Evolutionary conservation across 192 early-diverging fungal genomes (phyloP), one percentile per base, ranked within the genome.

Genomic region (Podochytrium sp.): DNA sequence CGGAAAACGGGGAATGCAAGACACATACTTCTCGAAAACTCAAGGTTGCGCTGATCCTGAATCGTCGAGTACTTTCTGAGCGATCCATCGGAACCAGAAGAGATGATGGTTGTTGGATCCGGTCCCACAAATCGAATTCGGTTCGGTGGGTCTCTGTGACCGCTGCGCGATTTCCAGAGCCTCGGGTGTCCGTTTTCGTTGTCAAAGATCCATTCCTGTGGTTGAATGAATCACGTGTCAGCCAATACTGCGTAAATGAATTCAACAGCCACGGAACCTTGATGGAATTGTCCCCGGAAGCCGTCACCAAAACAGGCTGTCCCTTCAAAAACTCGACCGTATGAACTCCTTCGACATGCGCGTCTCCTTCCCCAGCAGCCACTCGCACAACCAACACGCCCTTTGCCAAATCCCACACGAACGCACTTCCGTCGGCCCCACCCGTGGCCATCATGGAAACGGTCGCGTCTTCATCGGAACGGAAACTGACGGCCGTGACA

Each of bases 121-220:
- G 82, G 79, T 2, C 85, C 93, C 77, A 95, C 92, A 78, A 91
- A 93, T 50, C 89, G 71, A 71, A 96, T 88, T 69, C 84, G 79
- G 51, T 91, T 89, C 25, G 98, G 96, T 35, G 96, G 93, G 16
- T 87, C 82, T 73, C 87, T 84, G 86, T 98, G 96, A 2, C 98
- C 98, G 56, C 87, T 89, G 18, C 95, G 90, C 6, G 86, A 91
- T 37, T 92, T 95, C 59, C 97, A 81, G 6, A 96, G 80, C 6
- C 94, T 87, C 32, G 95, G 94, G 14, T 80, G 77, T 32, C 91
- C 91, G 78, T 95, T 94, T 3, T 86, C 70, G 18, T 83, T 85
- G 73, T 99, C 96, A 84, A 98, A 99, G 38, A 97, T 88, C 96
- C 96, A 99, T 82, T 96, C 91, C 85, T 91, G 67, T 23, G 25